phyloP scores from a whole-genome alignment of 2,329 filamentous ascomycete genomes.

The Fusarium verrucosum region DNA sequence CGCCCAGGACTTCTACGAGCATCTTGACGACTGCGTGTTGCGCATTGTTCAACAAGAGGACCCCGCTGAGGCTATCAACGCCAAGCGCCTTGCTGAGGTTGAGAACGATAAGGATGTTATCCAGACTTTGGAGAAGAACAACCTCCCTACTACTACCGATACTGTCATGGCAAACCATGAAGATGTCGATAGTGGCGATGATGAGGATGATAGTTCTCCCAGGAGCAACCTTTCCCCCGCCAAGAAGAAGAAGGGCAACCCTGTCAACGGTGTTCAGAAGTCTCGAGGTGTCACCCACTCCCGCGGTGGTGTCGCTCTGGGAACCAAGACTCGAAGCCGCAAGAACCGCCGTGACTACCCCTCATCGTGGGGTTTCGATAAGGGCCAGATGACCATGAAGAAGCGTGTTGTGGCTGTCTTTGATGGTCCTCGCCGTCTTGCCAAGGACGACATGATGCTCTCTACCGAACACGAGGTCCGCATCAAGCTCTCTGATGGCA shows the following conservation, averaged over 20 bases:
- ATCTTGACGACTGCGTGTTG: conserved; percentile 81
- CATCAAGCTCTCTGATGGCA: conserved; percentile 77
- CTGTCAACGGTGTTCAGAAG: conserved; percentile 67
- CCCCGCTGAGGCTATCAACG: conserved; percentile 74
- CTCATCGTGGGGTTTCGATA: conserved; percentile 89
- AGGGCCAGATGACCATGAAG: conserved; percentile 97
- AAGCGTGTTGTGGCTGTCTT: conserved; percentile 95
- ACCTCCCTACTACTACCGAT: conserved; percentile 60
- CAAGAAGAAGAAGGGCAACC: conserved; percentile 66
- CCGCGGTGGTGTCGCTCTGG: conserved; percentile 73
- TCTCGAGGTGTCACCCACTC: conserved; percentile 80
- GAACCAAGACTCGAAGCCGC: conserved; percentile 71
- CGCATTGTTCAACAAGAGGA: conserved; percentile 78
- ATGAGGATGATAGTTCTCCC: conserved; percentile 59
- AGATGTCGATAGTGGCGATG: conserved; percentile 62
- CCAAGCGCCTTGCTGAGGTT: conserved; percentile 71
- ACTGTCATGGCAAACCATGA: conserved; percentile 54
- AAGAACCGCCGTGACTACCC: conserved; percentile 96
- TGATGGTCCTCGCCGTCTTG: conserved; percentile 84
- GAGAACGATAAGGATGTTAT: conserved; percentile 70
- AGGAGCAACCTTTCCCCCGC: conserved; percentile 55
- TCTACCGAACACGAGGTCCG: conserved; percentile 94
- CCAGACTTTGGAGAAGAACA: conserved; percentile 71
- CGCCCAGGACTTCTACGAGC: conserved; percentile 98
- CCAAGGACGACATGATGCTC: conserved; percentile 99